Evolutionary conservation across 371 early-diverging fungal genomes (phyloP), one percentile per base, ranked within the genome.

Genomic region (Conidiobolus incongruus): DNA sequence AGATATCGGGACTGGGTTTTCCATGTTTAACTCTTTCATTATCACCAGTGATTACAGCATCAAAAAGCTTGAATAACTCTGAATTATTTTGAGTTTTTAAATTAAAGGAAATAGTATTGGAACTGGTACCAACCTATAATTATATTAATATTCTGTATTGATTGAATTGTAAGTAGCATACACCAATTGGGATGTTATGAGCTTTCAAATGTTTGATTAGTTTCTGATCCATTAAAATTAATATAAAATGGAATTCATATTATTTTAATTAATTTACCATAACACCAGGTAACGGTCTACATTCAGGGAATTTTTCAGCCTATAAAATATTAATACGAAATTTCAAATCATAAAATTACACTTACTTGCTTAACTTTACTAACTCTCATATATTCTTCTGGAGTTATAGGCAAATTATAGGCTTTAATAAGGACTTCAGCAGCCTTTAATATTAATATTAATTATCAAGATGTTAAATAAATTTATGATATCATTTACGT

Each of bases 1-100:
- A 93, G 15, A 89, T 61, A 53, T 93, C 94, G 0, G 94, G 92
- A 11, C 77, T 62, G 3, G 94, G 94, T 56, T 93, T 93, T 15
- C 85, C 83, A 40, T 64, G 51, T 44, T 60, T 54, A 33, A 91
- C 70, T 2, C 60, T 70, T 0, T 75, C 65, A 51, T 91, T 87
- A 53, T 91, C 87, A 15, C 91, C 94, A 52, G 78, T 77, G 6
- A 83, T 63, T 52, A 84, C 63, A 30, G 62, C 66, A 46, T 77
- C 80, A 56, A 93, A 93, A 37, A 82, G 53, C 0, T 49, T 49
- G 52, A 93, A 91, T 20, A 89, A 53, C 0, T 66, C 68, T 38
- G 62, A 63, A 52, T 89, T 75, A 19, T 66, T 61, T 1, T 49
- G 54, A 0, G 85, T 68, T 52, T 93, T 93, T 19, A 82, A 40